Percentiles rank a stretch among this genome's conserved stretches.
phyloP scores from a whole-genome alignment of 169 alveolate species.

The Babesia bovis region DNA sequence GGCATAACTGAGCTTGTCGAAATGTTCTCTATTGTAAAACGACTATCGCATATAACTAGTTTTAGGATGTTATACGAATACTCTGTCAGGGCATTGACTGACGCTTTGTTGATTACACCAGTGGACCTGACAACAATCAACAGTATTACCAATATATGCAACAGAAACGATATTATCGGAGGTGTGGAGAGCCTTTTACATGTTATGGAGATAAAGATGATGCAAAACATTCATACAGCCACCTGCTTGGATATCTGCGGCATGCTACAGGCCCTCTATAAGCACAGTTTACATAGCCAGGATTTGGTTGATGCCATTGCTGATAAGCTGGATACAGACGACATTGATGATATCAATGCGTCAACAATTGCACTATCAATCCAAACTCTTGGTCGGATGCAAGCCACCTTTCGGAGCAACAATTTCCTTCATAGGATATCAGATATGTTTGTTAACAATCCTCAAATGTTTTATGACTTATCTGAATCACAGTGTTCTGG shows the following conservation, averaged over 20 bases:
- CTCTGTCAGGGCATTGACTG: slow-evolving; percentile 6
- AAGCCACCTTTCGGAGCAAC: slow-evolving; percentile 7
- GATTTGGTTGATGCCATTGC: slow-evolving; percentile 49
- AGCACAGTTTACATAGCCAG: slow-evolving; percentile 58
- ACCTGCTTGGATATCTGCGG: slow-evolving; percentile 40
- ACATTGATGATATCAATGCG: slow-evolving; percentile 19
- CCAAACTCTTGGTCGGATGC: slow-evolving; percentile 59
- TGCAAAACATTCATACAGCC: background rate
- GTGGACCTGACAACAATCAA: slow-evolving; percentile 17
- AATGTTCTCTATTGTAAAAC: slow-evolving; percentile 27
- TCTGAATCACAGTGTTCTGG: slow-evolving; percentile 51
- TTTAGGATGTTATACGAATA: slow-evolving; percentile 7
- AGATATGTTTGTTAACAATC: slow-evolving; percentile 18
- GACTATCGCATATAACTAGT: slow-evolving; percentile 1
- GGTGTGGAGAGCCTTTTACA: slow-evolving; percentile 51
- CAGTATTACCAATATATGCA: slow-evolving; percentile 26
- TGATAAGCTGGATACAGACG: slow-evolving; percentile 20
- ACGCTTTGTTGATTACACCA: background rate
- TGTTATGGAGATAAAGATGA: slow-evolving; percentile 19
- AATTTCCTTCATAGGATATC: slow-evolving; percentile 28
- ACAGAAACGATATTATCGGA: slow-evolving; percentile 28
- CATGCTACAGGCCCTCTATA: slow-evolving; percentile 36
- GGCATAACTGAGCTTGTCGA: slow-evolving; percentile 22
- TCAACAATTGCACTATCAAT: slow-evolving; percentile 38
- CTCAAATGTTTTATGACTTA: slow-evolving; percentile 4